phyloP scores from a whole-genome alignment of 106 monocot genomes.

The Apostasia ramifera region DNA sequence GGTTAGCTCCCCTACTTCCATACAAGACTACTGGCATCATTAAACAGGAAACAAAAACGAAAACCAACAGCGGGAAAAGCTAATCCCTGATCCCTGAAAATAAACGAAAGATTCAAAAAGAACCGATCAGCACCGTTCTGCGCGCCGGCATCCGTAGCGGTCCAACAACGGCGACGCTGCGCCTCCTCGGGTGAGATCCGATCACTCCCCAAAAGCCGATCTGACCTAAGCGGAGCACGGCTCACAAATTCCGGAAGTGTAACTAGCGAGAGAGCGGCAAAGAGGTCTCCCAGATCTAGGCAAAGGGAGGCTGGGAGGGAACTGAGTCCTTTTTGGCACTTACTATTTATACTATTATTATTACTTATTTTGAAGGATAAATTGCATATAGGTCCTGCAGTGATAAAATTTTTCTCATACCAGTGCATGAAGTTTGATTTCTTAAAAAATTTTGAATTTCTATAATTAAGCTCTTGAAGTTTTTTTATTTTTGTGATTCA shows the following conservation, averaged over 20 bases:
- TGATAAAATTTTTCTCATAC: too few relatives aligned
- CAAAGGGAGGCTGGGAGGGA: neutral
- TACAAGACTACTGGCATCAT: neutral
- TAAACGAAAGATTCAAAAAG: neutral
- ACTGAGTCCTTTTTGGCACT: neutral
- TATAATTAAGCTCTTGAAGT: too few relatives aligned
- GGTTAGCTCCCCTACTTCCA: neutral
- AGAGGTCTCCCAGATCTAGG: neutral
- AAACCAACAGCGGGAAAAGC: neutral
- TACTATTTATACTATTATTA: too few relatives aligned
- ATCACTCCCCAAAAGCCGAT: neutral
- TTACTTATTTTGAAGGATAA: too few relatives aligned
- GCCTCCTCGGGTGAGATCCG: neutral
- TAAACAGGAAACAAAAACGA: neutral
- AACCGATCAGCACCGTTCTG: neutral
- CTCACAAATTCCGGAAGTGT: neutral
- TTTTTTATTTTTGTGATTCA: too few relatives aligned
- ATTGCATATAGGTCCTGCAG: too few relatives aligned
- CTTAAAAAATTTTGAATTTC: too few relatives aligned
- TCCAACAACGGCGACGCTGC: neutral
- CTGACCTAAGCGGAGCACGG: neutral
- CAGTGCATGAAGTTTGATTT: too few relatives aligned
- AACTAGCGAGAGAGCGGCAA: neutral
- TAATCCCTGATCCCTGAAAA: neutral
- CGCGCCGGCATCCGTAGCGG: constrained; percentile 1